A percentile compares a stretch with the other conserved stretches of the same genome.
Evolutionary conservation across 805 yeast genomes (phyloP).

Genomic region (Candida germanica): DNA sequence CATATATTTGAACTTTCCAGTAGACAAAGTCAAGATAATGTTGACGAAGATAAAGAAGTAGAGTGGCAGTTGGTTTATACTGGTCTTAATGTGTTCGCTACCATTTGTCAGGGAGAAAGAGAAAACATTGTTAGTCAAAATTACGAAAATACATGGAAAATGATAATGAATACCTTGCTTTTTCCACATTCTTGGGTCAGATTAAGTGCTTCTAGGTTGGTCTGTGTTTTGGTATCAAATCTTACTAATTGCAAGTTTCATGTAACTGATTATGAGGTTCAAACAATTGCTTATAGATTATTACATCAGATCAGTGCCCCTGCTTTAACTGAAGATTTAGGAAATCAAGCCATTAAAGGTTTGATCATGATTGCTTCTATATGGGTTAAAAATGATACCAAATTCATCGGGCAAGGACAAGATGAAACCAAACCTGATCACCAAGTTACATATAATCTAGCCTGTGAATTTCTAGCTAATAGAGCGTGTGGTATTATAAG

Average conservation of each 20-base stretch:
- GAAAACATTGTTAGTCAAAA: constrained; percentile 22
- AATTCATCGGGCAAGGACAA: constrained; percentile 16
- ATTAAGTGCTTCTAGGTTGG: constrained; percentile 56
- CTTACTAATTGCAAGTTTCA: constrained; percentile 32
- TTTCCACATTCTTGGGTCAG: constrained; percentile 95
- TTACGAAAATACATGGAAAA: constrained; percentile 47
- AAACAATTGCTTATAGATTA: constrained; percentile 61
- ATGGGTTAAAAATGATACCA: constrained; percentile 53
- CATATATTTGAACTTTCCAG: constrained; percentile 23
- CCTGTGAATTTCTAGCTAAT: constrained; percentile 60
- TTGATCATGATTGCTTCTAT: constrained; percentile 55
- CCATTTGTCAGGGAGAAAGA: constrained; percentile 38
- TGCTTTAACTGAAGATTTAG: constrained; percentile 57
- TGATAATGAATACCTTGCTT: constrained; percentile 53
- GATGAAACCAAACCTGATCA: constrained; percentile 4
- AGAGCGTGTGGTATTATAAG: constrained; percentile 63
- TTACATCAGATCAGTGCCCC: constrained; percentile 86
- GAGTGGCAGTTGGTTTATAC: constrained; percentile 81
- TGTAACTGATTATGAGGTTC: constrained; percentile 47
- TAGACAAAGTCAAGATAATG: constrained; percentile 35
- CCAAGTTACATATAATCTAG: constrained; percentile 23
- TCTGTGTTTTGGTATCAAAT: constrained; percentile 50
- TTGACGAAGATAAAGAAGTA: constrained; percentile 36
- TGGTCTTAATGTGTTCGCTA: constrained; percentile 50
- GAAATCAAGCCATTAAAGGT: constrained; percentile 63